Percentiles rank a stretch among this genome's conserved stretches.
Evolutionary conservation across 2,329 filamentous ascomycete species (phyloP).

Genomic region (Atkinsonella texensis): DNA sequence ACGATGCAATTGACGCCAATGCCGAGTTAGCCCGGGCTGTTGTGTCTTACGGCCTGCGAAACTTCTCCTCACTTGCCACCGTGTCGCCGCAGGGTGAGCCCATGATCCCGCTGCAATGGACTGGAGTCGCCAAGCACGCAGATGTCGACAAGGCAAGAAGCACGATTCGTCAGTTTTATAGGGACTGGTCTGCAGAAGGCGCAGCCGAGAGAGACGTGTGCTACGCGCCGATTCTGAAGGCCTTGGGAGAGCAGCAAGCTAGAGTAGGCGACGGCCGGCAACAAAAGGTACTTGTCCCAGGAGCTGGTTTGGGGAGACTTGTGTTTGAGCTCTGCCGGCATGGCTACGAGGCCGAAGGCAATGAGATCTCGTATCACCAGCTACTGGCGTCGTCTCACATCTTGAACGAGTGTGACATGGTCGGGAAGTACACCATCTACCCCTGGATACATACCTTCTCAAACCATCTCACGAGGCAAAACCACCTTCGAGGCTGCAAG

Average conservation of each 20-base stretch:
- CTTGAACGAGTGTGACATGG: conserved; percentile 51
- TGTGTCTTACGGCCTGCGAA: conserved; percentile 52
- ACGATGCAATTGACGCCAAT: conserved; percentile 82
- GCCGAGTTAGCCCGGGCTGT: conserved; percentile 73
- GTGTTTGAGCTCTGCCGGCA: conserved; percentile 72
- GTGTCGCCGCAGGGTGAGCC: conserved; percentile 27
- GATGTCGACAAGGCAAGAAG: conserved; percentile 89
- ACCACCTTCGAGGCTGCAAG: conserved; percentile 62
- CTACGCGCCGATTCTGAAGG: conserved; percentile 60
- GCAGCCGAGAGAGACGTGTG: conserved; percentile 60
- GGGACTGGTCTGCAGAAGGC: conserved; percentile 84
- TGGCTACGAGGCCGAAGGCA: conserved; percentile 72
- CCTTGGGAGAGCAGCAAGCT: conserved; percentile 41
- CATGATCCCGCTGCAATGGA: conserved; percentile 50
- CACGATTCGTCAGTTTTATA: conserved; percentile 85
- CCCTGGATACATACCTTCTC: conserved; percentile 85
- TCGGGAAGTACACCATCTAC: conserved; percentile 58
- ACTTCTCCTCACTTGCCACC: conserved; percentile 44
- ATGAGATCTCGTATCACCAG: conserved; percentile 95
- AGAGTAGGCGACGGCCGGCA: conserved; percentile 21
- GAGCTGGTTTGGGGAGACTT: conserved; percentile 76
- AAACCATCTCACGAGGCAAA: conserved; percentile 60
- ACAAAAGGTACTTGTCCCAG: conserved; percentile 69
- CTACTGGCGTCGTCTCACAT: conserved; percentile 74
- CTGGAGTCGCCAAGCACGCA: conserved; percentile 53